These are phyloP conservation scores for Physcia stellaris DNA, from an alignment of 495 filamentous ascomycete species.

Conservation along the genomic window DNA sequence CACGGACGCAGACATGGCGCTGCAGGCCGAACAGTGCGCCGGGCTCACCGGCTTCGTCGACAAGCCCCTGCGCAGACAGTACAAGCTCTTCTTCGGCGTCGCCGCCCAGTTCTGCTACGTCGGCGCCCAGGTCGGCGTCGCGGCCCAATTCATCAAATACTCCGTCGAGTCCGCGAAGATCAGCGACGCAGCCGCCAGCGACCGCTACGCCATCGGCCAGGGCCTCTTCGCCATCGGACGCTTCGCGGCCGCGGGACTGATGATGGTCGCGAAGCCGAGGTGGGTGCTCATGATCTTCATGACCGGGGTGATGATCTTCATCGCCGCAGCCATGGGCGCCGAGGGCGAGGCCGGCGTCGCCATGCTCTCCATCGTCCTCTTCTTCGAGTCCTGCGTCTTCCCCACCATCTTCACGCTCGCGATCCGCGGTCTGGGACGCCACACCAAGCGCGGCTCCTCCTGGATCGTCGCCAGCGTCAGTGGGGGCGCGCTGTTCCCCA, in stretches of 20 bases:
- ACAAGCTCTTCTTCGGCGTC: slow-evolving; percentile 51
- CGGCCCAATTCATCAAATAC: slow-evolving; percentile 41
- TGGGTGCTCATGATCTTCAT: slow-evolving; percentile 37
- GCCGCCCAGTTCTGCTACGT: slow-evolving; percentile 60
- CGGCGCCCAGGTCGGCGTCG: slow-evolving; percentile 53
- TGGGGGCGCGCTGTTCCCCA: slow-evolving; percentile 54
- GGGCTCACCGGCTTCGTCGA: slow-evolving; percentile 25
- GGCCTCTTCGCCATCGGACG: slow-evolving; percentile 52
- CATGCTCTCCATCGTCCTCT: slow-evolving; percentile 50
- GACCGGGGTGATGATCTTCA: slow-evolving; percentile 41
- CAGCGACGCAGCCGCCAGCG: slow-evolving; percentile 12
- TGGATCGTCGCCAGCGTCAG: slow-evolving; percentile 52
- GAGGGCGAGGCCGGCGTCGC: slow-evolving; percentile 38
- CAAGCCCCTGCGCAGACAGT: slow-evolving; percentile 46
- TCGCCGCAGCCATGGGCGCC: slow-evolving; percentile 37
- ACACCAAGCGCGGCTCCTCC: slow-evolving; percentile 56
- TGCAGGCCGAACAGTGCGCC: slow-evolving; percentile 30
- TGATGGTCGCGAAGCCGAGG: slow-evolving; percentile 36
- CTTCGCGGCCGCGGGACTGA: slow-evolving; percentile 40
- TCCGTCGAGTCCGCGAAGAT: slow-evolving; percentile 20
- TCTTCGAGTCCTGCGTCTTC: slow-evolving; percentile 59
- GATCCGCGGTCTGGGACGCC: slow-evolving; percentile 53
- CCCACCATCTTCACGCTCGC: slow-evolving; percentile 57
- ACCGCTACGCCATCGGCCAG: slow-evolving; percentile 52
- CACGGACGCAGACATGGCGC: slow-evolving; percentile 60